Conservation (phyloP, 768 basidiomycete species). For the Auriscalpium microsporum region DNA sequence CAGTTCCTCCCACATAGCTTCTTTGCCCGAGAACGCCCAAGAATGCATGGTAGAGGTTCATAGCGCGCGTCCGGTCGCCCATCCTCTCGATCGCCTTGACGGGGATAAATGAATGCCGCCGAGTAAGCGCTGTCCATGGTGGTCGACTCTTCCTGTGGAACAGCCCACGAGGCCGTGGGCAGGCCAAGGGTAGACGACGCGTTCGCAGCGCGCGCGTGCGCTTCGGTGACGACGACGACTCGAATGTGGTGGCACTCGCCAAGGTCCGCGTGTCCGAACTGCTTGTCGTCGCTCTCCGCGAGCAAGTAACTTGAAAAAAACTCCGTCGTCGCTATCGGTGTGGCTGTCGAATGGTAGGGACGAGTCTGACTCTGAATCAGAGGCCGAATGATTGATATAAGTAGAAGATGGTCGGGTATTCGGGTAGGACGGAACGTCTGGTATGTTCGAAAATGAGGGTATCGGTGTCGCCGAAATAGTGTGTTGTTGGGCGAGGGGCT, state of each 20-base stretch:
- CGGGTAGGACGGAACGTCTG: slow-evolving; percentile 11
- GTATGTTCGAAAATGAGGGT: slow-evolving; percentile 1
- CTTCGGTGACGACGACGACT: neutral
- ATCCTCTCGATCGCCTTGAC: slow-evolving; percentile 28
- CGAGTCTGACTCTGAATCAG: slow-evolving; percentile 8
- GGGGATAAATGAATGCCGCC: slow-evolving; percentile 11
- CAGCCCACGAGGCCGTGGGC: neutral
- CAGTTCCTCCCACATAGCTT: slow-evolving; percentile 73
- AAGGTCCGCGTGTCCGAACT: neutral
- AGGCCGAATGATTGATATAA: neutral
- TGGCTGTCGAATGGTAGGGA: slow-evolving; percentile 5
- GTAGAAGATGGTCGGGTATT: slow-evolving; percentile 7
- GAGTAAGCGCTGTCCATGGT: slow-evolving; percentile 9
- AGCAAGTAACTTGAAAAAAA: neutral
- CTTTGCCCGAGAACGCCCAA: slow-evolving; percentile 52
- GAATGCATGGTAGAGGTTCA: slow-evolving; percentile 63
- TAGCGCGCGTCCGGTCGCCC: slow-evolving; percentile 54
- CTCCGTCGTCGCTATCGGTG: neutral
- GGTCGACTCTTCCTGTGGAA: slow-evolving; percentile 8
- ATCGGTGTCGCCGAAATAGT: slow-evolving; percentile 3
- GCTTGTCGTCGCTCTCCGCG: neutral
- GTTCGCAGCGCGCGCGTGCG: neutral
- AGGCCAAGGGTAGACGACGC: neutral
- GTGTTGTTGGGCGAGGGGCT: slow-evolving; percentile 6
- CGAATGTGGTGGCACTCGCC: neutral